phyloP scores from a whole-genome alignment of 495 filamentous ascomycete genomes.

The Penicillium argentinense region DNA sequence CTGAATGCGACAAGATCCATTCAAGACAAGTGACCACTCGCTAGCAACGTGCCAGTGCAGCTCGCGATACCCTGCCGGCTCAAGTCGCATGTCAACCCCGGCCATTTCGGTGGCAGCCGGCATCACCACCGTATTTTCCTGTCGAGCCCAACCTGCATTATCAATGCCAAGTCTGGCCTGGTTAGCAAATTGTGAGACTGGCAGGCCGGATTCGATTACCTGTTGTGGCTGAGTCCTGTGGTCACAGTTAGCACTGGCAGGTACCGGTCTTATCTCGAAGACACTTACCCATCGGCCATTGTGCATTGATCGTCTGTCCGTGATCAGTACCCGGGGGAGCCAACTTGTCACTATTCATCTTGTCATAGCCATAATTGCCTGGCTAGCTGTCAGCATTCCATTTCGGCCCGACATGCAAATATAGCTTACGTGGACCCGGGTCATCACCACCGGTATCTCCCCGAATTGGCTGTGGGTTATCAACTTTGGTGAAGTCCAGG shows the following conservation, averaged over 20 bases:
- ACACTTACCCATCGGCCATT: slow-evolving; percentile 65
- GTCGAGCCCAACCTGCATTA: slow-evolving; percentile 65
- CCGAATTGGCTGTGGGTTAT: slow-evolving; percentile 70
- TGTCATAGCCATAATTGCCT: slow-evolving; percentile 60
- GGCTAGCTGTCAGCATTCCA: not conserved
- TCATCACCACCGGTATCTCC: slow-evolving; percentile 57
- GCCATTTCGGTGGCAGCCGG: slow-evolving; percentile 68
- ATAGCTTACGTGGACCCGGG: slow-evolving; percentile 56
- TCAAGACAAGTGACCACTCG: slow-evolving; percentile 67
- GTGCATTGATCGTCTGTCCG: slow-evolving; percentile 62
- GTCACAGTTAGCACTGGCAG: not conserved
- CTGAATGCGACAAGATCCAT: slow-evolving; percentile 60
- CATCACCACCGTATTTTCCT: slow-evolving; percentile 63
- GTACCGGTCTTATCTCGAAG: not conserved
- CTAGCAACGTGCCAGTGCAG: slow-evolving; percentile 71
- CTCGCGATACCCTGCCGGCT: slow-evolving; percentile 64
- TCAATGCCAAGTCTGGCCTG: slow-evolving; percentile 48
- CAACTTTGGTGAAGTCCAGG: slow-evolving; percentile 60
- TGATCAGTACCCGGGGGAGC: slow-evolving; percentile 66
- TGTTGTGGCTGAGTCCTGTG: slow-evolving; percentile 56
- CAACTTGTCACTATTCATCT: slow-evolving; percentile 63
- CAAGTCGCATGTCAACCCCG: slow-evolving; percentile 76
- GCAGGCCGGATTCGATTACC: no score
- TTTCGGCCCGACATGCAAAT: no score
- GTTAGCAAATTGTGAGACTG: slow-evolving; percentile 1